Percentiles rank a stretch among this genome's conserved stretches.
phyloP scores from a whole-genome alignment of 805 yeast genomes.

The Teunomyces aglyptinius region DNA sequence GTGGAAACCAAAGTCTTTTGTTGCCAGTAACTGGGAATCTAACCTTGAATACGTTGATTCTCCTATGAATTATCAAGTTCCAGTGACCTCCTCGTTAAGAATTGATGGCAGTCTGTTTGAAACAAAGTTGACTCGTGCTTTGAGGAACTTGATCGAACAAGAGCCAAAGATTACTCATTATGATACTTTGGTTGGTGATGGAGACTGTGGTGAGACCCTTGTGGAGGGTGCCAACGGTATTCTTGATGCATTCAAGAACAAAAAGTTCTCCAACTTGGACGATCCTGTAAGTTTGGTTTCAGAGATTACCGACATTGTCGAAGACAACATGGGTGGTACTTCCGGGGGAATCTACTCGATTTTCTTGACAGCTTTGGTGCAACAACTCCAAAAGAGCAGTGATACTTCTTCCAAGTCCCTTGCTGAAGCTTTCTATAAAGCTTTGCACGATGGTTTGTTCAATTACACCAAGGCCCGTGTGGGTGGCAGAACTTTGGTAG shows the following conservation, averaged over 20 bases:
- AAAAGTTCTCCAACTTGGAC: constrained; percentile 17
- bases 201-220: constrained; percentile 94
- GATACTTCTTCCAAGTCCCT: constrained; percentile 34
- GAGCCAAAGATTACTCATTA: constrained; percentile 84
- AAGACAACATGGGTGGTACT: constrained; percentile 95
- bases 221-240: constrained; percentile 80
- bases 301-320: constrained; percentile 80
- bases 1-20: constrained; percentile 57
- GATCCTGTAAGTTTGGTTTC: constrained; percentile 61
- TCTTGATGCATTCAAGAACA: constrained; percentile 45
- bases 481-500: constrained; percentile 88
- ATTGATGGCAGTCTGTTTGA: constrained; percentile 47
- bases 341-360: constrained; percentile 93
- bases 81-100: constrained; percentile 25
- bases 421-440: constrained; percentile 52
- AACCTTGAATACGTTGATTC: constrained; percentile 27
- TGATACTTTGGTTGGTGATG: constrained; percentile 92
- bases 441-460: constrained; percentile 66
- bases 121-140: constrained; percentile 46
- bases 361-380: constrained; percentile 72
- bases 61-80: constrained; percentile 23
- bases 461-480: constrained; percentile 84
- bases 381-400: constrained; percentile 37
- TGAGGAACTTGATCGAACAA: constrained; percentile 26
- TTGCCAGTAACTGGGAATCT: constrained; percentile 30